A percentile compares a stretch with the other conserved stretches of the same genome.
Evolutionary conservation across 768 basidiomycete genomes (phyloP).

Genomic region (Aureoboletus auriporus): DNA sequence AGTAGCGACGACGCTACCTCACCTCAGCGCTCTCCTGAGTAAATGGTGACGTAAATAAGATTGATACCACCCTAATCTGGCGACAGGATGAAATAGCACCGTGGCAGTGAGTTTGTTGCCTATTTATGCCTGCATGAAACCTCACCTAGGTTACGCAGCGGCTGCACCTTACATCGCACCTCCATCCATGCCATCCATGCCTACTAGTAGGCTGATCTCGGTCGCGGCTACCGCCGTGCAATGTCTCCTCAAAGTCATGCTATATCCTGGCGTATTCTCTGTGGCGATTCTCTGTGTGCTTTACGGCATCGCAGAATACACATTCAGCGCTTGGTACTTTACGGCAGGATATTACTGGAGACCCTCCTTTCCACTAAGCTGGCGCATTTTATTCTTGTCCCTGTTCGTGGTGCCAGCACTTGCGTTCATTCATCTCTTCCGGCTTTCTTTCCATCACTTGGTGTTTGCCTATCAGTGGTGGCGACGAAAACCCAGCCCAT

Average conservation of each 20-base stretch:
- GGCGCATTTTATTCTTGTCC: slow-evolving; percentile 13
- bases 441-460: neutral
- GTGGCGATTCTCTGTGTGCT: slow-evolving; percentile 2
- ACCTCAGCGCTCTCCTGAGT: too few relatives aligned
- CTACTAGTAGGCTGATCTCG: too few relatives aligned
- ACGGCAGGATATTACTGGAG: slow-evolving; percentile 6
- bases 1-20: too few relatives aligned
- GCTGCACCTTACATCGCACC: too few relatives aligned
- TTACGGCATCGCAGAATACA: slow-evolving; percentile 8
- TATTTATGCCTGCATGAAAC: too few relatives aligned
- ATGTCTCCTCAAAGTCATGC: neutral
- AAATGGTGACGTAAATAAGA: too few relatives aligned
- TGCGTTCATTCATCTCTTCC: slow-evolving; percentile 5
- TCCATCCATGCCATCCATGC: too few relatives aligned
- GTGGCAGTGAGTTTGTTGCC: too few relatives aligned
- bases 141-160: too few relatives aligned
- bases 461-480: neutral
- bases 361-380: slow-evolving; percentile 16
- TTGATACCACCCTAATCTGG: too few relatives aligned
- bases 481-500: neutral
- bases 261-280: neutral
- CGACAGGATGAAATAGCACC: too few relatives aligned
- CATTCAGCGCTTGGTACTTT: slow-evolving; percentile 10
- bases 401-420: slow-evolving; percentile 13
- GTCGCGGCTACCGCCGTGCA: neutral